Conservation (phyloP, 192 early-diverging fungal genomes). For the Neocallimastix lanati region DNA sequence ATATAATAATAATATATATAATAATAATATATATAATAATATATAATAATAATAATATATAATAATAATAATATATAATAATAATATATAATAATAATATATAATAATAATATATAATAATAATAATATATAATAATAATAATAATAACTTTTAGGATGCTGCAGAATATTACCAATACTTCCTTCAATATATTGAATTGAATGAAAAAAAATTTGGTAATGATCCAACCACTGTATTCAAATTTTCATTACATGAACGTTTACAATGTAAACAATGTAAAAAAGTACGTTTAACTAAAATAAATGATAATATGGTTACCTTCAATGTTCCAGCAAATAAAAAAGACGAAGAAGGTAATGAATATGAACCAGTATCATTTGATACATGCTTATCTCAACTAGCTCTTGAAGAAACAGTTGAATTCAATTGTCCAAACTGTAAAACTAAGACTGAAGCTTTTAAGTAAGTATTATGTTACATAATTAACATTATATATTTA, state of each 20-base stretch:
- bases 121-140: too few relatives aligned
- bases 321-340: conserved; percentile 53
- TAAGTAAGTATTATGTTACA: conserved; percentile 35
- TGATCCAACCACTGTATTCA: conserved; percentile 62
- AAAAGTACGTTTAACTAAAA: conserved; percentile 53
- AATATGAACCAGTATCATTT: conserved; percentile 35
- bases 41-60: too few relatives aligned
- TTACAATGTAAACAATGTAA: conserved; percentile 73
- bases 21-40: too few relatives aligned
- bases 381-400: conserved; percentile 46
- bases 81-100: too few relatives aligned
- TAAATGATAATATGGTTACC: conserved; percentile 19
- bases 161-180: conserved; percentile 74
- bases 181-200: conserved; percentile 53
- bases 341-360: conserved; percentile 10
- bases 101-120: too few relatives aligned
- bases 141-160: too few relatives aligned
- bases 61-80: too few relatives aligned
- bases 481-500: too few relatives aligned
- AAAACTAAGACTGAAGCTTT: conserved; percentile 28
- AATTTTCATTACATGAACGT: conserved; percentile 62
- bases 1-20: too few relatives aligned
- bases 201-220: conserved; percentile 42
- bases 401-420: conserved; percentile 26
- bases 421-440: conserved; percentile 46